Evolutionary conservation across 2,329 filamentous ascomycete species (phyloP).

Genomic region (Biscogniauxia sp.): DNA sequence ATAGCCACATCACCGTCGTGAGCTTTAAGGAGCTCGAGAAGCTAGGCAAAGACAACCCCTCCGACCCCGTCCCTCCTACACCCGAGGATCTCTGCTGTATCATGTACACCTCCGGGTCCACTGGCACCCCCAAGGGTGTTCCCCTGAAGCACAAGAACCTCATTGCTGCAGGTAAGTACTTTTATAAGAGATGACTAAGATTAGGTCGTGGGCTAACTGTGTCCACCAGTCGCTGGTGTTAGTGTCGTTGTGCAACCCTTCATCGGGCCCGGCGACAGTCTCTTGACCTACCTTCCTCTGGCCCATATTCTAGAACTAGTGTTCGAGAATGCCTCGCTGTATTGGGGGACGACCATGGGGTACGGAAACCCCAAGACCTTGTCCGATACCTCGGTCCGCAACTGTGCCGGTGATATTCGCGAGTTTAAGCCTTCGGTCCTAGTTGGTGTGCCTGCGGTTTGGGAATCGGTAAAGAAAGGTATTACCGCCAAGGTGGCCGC

Average conservation of each 20-base stretch:
- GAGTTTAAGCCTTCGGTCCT: slow-evolving; percentile 82
- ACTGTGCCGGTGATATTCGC: slow-evolving; percentile 84
- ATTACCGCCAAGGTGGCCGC: slow-evolving; percentile 74
- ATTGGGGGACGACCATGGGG: slow-evolving; percentile 85
- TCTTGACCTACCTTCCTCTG: slow-evolving; percentile 81
- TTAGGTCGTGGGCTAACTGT: slow-evolving; percentile 11
- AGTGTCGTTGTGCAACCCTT: slow-evolving; percentile 73
- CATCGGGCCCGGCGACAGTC: slow-evolving; percentile 72
- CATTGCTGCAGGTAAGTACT: slow-evolving; percentile 64
- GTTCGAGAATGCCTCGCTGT: slow-evolving; percentile 80
- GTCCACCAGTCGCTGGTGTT: slow-evolving; percentile 65
- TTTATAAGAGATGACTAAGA: neutral
- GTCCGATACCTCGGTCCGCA: slow-evolving; percentile 76
- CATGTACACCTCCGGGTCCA: slow-evolving; percentile 75
- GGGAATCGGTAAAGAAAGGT: slow-evolving; percentile 90
- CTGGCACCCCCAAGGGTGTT: slow-evolving; percentile 79
- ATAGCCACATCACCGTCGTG: slow-evolving; percentile 45
- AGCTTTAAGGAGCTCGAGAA: slow-evolving; percentile 51
- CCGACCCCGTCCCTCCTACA: slow-evolving; percentile 65
- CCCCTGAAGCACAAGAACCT: slow-evolving; percentile 73
- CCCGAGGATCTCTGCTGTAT: slow-evolving; percentile 75
- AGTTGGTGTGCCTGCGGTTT: slow-evolving; percentile 84
- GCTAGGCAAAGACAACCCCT: slow-evolving; percentile 59
- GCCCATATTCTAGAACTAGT: slow-evolving; percentile 90
- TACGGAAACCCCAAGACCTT: slow-evolving; percentile 86